phyloP scores from a whole-genome alignment of 2,329 filamentous ascomycete genomes.

The Beauveria scarabaeidicola region DNA sequence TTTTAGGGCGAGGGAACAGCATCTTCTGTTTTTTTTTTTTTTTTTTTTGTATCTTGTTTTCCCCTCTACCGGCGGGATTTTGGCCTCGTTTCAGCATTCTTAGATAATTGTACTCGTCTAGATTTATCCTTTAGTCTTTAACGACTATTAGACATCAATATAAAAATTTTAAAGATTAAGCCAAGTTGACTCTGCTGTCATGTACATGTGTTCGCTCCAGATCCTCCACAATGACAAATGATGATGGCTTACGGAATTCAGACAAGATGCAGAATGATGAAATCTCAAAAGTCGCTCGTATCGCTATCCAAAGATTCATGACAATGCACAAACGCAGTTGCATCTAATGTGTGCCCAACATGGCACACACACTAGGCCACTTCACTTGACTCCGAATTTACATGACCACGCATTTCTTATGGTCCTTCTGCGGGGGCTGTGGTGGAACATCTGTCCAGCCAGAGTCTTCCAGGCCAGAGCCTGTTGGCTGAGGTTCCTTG shows the following conservation, averaged over 20 bases:
- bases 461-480: conserved; percentile 21
- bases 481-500: conserved; percentile 19
- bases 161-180: not conserved
- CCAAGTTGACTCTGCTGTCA: not conserved
- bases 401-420: conserved; percentile 47
- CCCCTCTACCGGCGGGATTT: not conserved
- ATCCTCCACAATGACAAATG: not conserved
- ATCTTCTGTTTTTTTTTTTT: not conserved
- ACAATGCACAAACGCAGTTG: not conserved
- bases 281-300: conserved; percentile 3
- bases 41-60: not conserved
- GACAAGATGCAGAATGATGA: not conserved
- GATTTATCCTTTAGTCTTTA: too few relatives aligned
- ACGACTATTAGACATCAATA: too few relatives aligned
- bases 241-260: not conserved
- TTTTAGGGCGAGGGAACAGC: not conserved
- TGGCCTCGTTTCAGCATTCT: not conserved
- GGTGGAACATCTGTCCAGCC: conserved; percentile 46
- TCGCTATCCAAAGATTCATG: conserved; percentile 5
- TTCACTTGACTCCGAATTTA: conserved; percentile 18
- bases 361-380: not conserved
- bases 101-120: not conserved
- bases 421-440: conserved; percentile 21
- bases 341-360: not conserved
- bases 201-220: not conserved